Evolutionary conservation across 2,329 filamentous ascomycete species (phyloP).

Genomic region (Hymenotorrendiella dingleyae): DNA sequence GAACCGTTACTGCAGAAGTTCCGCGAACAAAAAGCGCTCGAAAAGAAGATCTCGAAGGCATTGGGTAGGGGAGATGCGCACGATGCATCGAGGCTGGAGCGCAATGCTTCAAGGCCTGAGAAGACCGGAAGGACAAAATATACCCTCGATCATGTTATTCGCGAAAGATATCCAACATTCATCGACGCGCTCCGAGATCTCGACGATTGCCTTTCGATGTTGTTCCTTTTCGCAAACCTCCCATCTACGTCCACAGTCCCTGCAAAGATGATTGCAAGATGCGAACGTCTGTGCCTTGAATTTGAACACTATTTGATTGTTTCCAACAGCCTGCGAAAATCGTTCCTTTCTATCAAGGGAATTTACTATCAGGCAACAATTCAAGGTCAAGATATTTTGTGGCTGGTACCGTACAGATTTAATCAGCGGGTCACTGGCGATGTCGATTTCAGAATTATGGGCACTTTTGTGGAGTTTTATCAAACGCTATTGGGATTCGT

Average conservation of each 20-base stretch:
- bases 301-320: slow-evolving; percentile 97
- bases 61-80: slow-evolving; percentile 85
- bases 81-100: slow-evolving; percentile 81
- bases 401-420: slow-evolving; percentile 97
- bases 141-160: slow-evolving; percentile 92
- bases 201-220: slow-evolving; percentile 93
- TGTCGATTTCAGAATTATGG: slow-evolving; percentile 98
- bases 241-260: slow-evolving; percentile 86
- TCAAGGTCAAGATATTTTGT: slow-evolving; percentile 92
- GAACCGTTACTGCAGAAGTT: slow-evolving; percentile 93
- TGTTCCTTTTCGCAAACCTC: slow-evolving; percentile 95
- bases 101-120: slow-evolving; percentile 80
- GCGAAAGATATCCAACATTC: slow-evolving; percentile 97
- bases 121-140: slow-evolving; percentile 85
- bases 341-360: slow-evolving; percentile 96
- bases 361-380: slow-evolving; percentile 99
- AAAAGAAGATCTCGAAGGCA: slow-evolving; percentile 94
- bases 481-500: slow-evolving; percentile 92
- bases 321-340: slow-evolving; percentile 87
- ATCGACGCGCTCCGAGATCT: slow-evolving; percentile 89
- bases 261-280: slow-evolving; percentile 90
- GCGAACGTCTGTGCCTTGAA: slow-evolving; percentile 87
- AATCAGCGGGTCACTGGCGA: slow-evolving; percentile 91
- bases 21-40: slow-evolving; percentile 91
- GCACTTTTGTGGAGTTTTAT: slow-evolving; percentile 98